These are phyloP conservation scores for Colletotrichum sp. DNA, from an alignment of 2,329 filamentous ascomycete species.

Conservation along the genomic window DNA sequence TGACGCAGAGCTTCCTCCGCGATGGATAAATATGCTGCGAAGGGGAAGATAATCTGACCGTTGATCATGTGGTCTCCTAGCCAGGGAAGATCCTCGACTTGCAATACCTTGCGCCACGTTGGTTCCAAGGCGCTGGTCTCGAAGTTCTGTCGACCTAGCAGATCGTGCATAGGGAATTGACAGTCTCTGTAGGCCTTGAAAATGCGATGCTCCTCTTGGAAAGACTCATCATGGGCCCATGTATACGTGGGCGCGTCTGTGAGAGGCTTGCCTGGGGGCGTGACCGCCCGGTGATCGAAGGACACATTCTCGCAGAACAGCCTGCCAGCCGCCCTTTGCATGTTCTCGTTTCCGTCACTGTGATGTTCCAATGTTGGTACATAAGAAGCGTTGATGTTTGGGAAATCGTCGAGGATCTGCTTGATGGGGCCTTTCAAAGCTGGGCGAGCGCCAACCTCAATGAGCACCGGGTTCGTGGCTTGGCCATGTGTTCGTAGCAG, in stretches of 20 bases:
- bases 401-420: conserved; percentile 11
- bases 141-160: neutral
- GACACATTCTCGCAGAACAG: neutral
- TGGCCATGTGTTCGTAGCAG: neutral
- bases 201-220: neutral
- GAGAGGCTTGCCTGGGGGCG: neutral
- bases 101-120: neutral
- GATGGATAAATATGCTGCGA: neutral
- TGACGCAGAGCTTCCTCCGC: neutral
- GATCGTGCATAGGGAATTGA: neutral
- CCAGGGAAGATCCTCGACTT: neutral
- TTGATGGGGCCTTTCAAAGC: conserved; percentile 22
- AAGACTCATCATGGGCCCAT: neutral
- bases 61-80: neutral
- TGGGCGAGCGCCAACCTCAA: conserved; percentile 26
- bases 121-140: neutral
- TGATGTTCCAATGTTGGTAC: neutral
- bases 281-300: conserved; percentile 2
- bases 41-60: neutral
- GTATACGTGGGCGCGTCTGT: neutral
- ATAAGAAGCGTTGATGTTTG: neutral
- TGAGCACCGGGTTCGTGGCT: neutral
- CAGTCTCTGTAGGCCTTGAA: neutral
- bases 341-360: neutral
- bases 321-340: neutral